Evolutionary conservation across 2,329 filamentous ascomycete species (phyloP), one percentile per base, ranked within the genome.

Genomic region (Magnaporthiopsis rhizophila): DNA sequence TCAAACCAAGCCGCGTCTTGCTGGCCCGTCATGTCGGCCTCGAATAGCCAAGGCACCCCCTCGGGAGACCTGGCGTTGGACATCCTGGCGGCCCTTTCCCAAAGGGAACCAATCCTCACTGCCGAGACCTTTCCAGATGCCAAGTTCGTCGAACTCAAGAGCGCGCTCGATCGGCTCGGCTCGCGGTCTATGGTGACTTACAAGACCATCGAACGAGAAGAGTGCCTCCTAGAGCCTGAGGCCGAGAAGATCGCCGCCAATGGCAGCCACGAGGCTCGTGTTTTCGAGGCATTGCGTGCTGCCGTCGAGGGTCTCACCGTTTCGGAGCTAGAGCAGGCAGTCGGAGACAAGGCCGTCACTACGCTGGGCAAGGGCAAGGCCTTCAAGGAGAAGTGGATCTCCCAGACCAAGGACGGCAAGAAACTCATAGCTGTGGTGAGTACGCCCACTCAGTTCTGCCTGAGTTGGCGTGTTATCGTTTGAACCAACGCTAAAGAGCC

Each of bases 311-410:
- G 92, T 28, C 81, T 97, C 75, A 89, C 90, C 68, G 89, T 98
- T 66, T 80, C 84, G 68, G 90, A 94, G 69, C 80, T 93, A 65
- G 84, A 89, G 77, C 80, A 80, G 73, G 80, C 80, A 64, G 87
- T 94, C 68, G 89, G 90, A 64, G 86, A 90, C 75, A 90, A 63
- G 75, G 87, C 80, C 61, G 88, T 86, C 59, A 83, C 88, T 62
- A 94, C 91, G 79, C 81, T 97, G 66, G 95, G 95, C n/a, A 90
- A 95, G 75, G 92, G 92, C 71, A 96, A 95, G 79, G 94, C 94
- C 45, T 97, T 98, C 81, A 96, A 86, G 74, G 84, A 87, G 76
- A 89, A 88, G 74, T 90, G 87, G 87, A 89, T 89, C 67, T 74
- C 77, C 15, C 88, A 86, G 77, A 84, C 82, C 67, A 81, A 85